Evolutionary conservation across 2,329 filamentous ascomycete genomes (phyloP), one percentile per base, ranked within the genome.

Genomic region (Thielaviopsis musarum): DNA sequence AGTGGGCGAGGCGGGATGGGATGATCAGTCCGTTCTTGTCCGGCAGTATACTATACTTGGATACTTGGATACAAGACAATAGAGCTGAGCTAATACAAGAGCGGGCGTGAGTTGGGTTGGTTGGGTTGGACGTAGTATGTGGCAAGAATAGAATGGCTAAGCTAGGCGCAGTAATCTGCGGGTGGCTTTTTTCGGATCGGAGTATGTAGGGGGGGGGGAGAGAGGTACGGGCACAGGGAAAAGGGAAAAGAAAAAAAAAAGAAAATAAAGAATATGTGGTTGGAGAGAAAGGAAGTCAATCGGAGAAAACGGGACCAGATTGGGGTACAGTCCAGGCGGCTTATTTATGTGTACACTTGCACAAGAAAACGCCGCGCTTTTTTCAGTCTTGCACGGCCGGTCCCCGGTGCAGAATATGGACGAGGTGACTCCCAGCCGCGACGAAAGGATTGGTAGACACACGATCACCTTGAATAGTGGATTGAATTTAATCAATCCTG

Each of bases 281-380:
- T 54, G 41, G 24, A 48, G 52, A n/a, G 45, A 54, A 55, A 53
- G 17, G 24, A 54, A 48, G 19, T 51, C 24, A 22, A 49, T 19
- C 15, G 55, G 38, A 54, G 28, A 30, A 28, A 13, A 38, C 24
- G 30, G 12, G 28, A 28, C 24, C 30, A 28, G 53, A 30, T 19
- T 28, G 30, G 13, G 30, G 12, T 19, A 30, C 24, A 58, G 26
- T 52, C 55, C 34, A 57, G 34, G 45, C 52, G 26, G 52, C 41
- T 22, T 58, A 58, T 61, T 59, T 58, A 61, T 59, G 56, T 54
- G 26, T 52, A 56, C 54, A 34, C 48, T 48, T 57, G 54, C 45
- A 53, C 45, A 60, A 34, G 30, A 34, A 34, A 34, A 34, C 30
- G 30, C 7, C 30, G 10, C 30, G 4, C 30, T 34, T 9, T n/a